Percentiles rank a stretch among this genome's conserved stretches.
These are phyloP conservation scores for Cystofilobasidium ferigula DNA, from an alignment of 768 basidiomycete genomes.

Conservation along the genomic window DNA sequence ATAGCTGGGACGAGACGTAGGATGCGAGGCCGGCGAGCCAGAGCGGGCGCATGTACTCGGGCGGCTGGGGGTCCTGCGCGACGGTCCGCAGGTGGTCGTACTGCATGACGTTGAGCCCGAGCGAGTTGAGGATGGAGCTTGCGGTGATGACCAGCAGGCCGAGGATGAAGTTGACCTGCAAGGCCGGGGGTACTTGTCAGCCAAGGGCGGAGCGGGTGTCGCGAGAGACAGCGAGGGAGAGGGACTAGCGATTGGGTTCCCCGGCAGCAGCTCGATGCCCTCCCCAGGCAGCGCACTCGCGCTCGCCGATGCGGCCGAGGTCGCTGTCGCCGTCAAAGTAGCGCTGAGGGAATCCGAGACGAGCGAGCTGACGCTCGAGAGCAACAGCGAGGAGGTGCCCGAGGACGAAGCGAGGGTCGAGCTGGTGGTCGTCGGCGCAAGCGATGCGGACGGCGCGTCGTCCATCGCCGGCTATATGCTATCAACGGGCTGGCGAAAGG, in stretches of 20 bases:
- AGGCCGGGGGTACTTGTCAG: neutral
- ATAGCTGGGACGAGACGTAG: slow-evolving; percentile 11
- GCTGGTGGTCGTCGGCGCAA: too few species aligned
- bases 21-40: slow-evolving; percentile 17
- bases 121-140: slow-evolving; percentile 10
- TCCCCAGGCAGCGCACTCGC: neutral
- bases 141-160: slow-evolving; percentile 22
- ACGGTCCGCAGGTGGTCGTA: neutral
- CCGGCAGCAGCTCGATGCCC: neutral
- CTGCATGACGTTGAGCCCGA: slow-evolving; percentile 24
- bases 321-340: neutral
- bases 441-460: too few species aligned
- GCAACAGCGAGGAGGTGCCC: too few species aligned
- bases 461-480: too few species aligned
- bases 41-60: slow-evolving; percentile 17
- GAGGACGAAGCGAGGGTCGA: too few species aligned
- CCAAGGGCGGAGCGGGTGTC: neutral
- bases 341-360: too few species aligned
- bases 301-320: neutral
- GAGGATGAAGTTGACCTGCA: slow-evolving; percentile 23
- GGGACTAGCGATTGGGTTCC: neutral
- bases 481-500: too few species aligned
- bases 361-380: too few species aligned
- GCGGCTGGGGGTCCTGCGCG: neutral
- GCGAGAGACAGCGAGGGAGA: neutral